Evolutionary conservation across 1,139 yeast species (phyloP), one percentile per base, ranked within the genome.

Genomic region (Debaryomyces fabryi): DNA sequence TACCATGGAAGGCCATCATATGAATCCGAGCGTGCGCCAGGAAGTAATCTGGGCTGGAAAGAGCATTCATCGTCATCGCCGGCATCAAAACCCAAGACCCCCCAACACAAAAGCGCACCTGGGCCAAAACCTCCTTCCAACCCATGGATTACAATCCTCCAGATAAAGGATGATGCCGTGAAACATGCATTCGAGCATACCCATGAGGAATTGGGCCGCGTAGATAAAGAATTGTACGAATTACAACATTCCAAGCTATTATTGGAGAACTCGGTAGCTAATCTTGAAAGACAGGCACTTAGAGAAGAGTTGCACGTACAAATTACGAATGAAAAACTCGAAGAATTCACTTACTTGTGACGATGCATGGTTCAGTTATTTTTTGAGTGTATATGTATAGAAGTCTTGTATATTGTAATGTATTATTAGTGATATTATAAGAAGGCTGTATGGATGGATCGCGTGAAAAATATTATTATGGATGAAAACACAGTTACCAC

Each of bases 321-420:
- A 48, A 50, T 73, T 21, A 67, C 77, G 34, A 63, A 55, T 29
- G 79, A 75, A 50, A 75, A 74, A 54, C 60, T 76, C 42, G 79
- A 73, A 47, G 80, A 75, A 56, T 68, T 74, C 58, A 59, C 69
- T 10, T 71, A 68, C 50, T 55, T 71, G 56, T 72, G 50, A 46
- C 23, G 16, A 20, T 37, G 21, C 35, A 15, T 41, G 37, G 24
- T 15, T 18, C 30, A 35, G 18, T 12, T 18, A 32, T 18, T 30
- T 21, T 25, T 32, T 21, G n/a, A 6, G 18, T 33, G 12, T 42
- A 33, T 42, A 27, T 42, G 32, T 42, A 33, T 42, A 16, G 18
- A 25, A 34, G 24, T 16, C 24, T 41, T 24, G 33, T 42, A 34
- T 42, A 42, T 21, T 32, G 38, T 21, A 41, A 39, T 45, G 48